Evolutionary conservation across 1,284 basidiomycete genomes (phyloP).

Genomic region (Melampsora larici-populina): DNA sequence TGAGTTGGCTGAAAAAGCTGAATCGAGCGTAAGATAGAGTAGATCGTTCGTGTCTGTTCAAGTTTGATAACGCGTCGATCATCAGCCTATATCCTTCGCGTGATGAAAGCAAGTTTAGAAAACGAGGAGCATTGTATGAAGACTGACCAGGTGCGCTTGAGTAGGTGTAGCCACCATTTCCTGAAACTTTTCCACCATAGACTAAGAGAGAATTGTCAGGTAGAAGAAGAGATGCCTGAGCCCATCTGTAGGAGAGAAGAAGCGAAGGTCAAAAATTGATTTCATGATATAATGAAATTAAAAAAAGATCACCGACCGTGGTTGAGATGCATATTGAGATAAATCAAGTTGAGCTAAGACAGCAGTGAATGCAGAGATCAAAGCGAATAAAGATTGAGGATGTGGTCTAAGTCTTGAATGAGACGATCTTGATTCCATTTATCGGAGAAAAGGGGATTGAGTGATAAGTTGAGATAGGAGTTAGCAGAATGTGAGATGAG

Average conservation of each 20-base stretch:
- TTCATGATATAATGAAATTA: not conserved
- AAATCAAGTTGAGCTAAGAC: slow-evolving; percentile 8
- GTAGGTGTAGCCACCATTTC: slow-evolving; percentile 36
- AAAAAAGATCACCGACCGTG: not conserved
- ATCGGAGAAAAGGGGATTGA: too few relatives aligned
- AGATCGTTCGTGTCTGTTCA: slow-evolving; percentile 34
- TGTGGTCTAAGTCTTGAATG: not conserved
- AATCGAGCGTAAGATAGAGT: slow-evolving; percentile 31
- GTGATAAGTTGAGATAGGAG: too few relatives aligned
- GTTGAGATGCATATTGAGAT: slow-evolving; percentile 26
- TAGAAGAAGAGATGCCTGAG: slow-evolving; percentile 33
- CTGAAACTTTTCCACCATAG: slow-evolving; percentile 27
- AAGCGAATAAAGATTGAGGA: not conserved
- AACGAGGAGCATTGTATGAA: not conserved
- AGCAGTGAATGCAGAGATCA: not conserved
- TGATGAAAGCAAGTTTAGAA: not conserved
- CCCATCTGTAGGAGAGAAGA: slow-evolving; percentile 19
- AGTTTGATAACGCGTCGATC: not conserved
- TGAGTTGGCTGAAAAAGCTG: slow-evolving; percentile 15
- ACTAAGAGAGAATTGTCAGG: slow-evolving; percentile 29
- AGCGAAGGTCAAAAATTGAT: not conserved
- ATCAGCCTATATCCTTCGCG: not conserved
- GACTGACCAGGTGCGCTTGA: slow-evolving; percentile 34
- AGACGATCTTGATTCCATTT: too few relatives aligned
- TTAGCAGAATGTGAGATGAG: too few relatives aligned